Evolutionary conservation across 306 rosid genomes (phyloP), one percentile per base, ranked within the genome.

Genomic region (Trifolium pratense): DNA sequence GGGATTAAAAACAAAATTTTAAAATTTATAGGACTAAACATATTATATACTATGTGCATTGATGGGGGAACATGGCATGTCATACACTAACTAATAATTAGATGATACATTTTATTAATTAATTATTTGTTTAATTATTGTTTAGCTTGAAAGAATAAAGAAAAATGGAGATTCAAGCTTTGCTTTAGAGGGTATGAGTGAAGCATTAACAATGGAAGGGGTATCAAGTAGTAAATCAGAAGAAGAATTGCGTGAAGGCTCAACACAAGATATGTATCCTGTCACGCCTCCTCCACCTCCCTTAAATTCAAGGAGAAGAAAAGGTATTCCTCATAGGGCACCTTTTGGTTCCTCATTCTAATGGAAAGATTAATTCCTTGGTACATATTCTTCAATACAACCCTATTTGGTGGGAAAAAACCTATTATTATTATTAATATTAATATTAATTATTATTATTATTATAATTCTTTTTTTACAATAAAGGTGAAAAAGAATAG

Each of bases 241-340:
- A 67, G 90, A 80, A 81, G 90, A 80, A 82, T 88, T 87, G 93
- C 90, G 90, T 85, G 97, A 87, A 87, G 88, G 90, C 21, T 83
- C 91, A 83, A 91, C 86, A 71, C 88, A 92, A 85, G 91, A 85
- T 78, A 85, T 89, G 66, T 87, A 86, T 56, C 91, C 91, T 13
- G 51, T 88, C 87, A 91, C 93, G 75, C 93, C 90, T 77, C 79
- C 90, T 71, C 91, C 91, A 71, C 96, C 89, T 79, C 71, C 97
- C 80, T 91, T 96, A 45, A 84, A 75, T 37, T 77, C 91, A 83
- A 89, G 98, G 56, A 91, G 98, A 87, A 93, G 98, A 71, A 93
- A 93, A 88, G 98, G 98, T 78, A 89, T 91, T 80, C 98, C 98
- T 75, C 98, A 85, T 57, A 88, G 98, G 79, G 98, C 98, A 58